These are phyloP conservation scores for Ogataea pilisensis DNA, from an alignment of 805 yeast genomes.

Conservation along the genomic window DNA sequence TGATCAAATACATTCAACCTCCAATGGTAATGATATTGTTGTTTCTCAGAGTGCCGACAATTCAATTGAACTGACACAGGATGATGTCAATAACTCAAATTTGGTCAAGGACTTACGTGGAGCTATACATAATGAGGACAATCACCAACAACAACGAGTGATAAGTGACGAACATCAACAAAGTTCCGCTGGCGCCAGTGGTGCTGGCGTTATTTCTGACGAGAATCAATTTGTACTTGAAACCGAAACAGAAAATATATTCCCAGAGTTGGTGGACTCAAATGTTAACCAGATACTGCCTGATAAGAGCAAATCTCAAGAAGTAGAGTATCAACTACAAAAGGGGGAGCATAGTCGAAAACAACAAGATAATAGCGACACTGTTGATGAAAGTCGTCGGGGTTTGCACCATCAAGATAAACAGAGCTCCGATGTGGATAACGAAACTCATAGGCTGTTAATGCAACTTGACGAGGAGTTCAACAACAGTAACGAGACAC, in stretches of 20 bases:
- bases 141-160: background rate
- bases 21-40: background rate
- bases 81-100: background rate
- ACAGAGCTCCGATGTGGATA: background rate
- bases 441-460: background rate
- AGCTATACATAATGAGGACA: no score
- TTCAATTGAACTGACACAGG: background rate
- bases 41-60: background rate
- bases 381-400: background rate
- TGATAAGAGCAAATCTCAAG: background rate
- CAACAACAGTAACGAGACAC: background rate
- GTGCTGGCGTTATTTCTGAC: no score
- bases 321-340: background rate
- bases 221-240: slow-evolving; percentile 2
- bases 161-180: no score
- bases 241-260: slow-evolving; percentile 12
- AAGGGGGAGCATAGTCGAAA: background rate
- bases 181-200: no score
- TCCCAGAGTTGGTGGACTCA: slow-evolving; percentile 11
- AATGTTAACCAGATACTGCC: slow-evolving; percentile 4
- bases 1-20: background rate
- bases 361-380: no score
- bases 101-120: no score
- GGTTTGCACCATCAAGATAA: background rate
- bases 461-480: background rate